These are phyloP conservation scores for Talaromyces sp. DNA, from an alignment of 2,329 filamentous ascomycete genomes.

Conservation along the genomic window DNA sequence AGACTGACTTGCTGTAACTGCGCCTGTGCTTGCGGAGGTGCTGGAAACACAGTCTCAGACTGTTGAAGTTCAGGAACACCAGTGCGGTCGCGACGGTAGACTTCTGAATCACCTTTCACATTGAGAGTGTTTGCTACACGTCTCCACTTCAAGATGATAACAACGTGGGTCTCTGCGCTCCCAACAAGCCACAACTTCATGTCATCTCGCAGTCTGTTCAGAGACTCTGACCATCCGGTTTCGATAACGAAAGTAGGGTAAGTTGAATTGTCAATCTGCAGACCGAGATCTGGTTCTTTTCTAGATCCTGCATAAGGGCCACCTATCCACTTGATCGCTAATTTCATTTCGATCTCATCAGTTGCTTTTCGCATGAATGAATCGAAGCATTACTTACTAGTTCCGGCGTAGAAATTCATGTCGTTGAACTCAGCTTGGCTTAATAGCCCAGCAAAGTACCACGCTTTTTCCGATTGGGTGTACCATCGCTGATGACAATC, in stretches of 20 bases:
- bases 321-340: constrained; percentile 13
- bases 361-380: background rate
- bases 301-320: constrained; percentile 19
- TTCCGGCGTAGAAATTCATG: background rate
- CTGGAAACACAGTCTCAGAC: constrained; percentile 9
- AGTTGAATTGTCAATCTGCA: constrained; percentile 3
- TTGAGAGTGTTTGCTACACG: background rate
- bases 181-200: constrained; percentile 15
- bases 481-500: constrained; percentile 14
- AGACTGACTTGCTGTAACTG: background rate
- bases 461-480: background rate
- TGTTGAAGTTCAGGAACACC: constrained; percentile 1
- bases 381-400: constrained; percentile 3
- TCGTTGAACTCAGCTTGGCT: background rate
- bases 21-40: background rate
- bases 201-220: background rate
- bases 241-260: constrained; percentile 16
- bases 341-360: background rate
- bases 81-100: constrained; percentile 2
- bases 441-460: background rate
- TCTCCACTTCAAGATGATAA: constrained; percentile 12
- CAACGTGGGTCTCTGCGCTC: background rate
- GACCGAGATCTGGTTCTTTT: constrained; percentile 21
- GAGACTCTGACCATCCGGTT: constrained; percentile 13
- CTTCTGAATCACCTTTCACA: background rate